A percentile compares a stretch with the other conserved stretches of the same genome.
These are phyloP conservation scores for Cornus kousa DNA, from an alignment of 148 eudicot genomes.

Conservation along the genomic window DNA sequence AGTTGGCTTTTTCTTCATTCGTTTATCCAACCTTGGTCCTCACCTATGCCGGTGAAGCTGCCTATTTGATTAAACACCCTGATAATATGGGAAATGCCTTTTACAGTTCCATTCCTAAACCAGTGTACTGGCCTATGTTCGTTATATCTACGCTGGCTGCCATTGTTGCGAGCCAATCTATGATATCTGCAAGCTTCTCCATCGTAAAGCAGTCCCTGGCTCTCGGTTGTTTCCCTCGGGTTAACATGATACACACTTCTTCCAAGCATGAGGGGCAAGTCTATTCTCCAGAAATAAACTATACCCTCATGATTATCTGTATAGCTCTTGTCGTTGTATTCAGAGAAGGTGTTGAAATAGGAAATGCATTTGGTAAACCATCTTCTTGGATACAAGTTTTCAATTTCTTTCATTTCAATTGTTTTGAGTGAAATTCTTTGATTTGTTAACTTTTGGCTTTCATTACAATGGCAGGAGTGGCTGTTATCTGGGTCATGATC, in stretches of 20 bases:
- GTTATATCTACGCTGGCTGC: no score
- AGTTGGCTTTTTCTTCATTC: conserved; percentile 8
- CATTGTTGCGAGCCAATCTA: no score
- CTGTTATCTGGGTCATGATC: conserved; percentile 44
- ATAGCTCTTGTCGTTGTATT: conserved; percentile 7
- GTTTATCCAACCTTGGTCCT: conserved; percentile 20
- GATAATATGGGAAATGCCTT: neutral
- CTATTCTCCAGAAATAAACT: conserved; percentile 20
- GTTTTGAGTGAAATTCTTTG: neutral
- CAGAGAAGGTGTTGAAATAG: no score
- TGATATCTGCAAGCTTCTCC: no score
- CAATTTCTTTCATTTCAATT: no score
- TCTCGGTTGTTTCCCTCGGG: no score
- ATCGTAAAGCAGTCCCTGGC: no score
- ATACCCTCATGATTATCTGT: conserved; percentile 16
- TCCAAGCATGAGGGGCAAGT: no score
- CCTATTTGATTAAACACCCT: conserved; percentile 15
- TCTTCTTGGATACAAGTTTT: neutral
- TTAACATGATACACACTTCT: no score
- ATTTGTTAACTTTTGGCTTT: neutral
- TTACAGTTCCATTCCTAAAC: no score
- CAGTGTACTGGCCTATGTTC: no score
- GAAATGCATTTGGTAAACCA: no score
- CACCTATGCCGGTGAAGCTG: conserved; percentile 18
- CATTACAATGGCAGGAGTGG: conserved; percentile 24